Evolutionary conservation across 345 rosid genomes (phyloP), one percentile per base, ranked within the genome.

Genomic region (Citrus reticulata): DNA sequence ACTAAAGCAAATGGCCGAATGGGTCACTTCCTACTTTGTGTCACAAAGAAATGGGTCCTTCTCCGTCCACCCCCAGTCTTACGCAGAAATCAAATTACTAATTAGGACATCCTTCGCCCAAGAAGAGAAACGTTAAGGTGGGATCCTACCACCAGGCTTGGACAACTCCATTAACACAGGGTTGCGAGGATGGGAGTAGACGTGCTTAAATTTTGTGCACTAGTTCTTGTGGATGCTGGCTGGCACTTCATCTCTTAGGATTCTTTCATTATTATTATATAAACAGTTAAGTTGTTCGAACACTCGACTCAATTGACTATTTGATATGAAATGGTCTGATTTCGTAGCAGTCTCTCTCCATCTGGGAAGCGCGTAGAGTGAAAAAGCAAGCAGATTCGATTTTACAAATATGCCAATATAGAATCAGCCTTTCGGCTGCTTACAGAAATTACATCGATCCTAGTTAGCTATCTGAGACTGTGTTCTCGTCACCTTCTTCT

Each of bases 181-280:
- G 61, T 42, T 58, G 70, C 30, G 30, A 54, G 72, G 67, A 22
- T 30, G 34, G 58, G 46, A 82, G 39, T 10, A n/a, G 64, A 76
- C 79, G 72, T 66, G 79, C 65, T 54, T 24, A n/a, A 55, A 76
- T 76, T 66, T 51, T 54, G 79, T 66, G 51, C 78, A n/a, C 25
- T 14, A 72, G 58, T 42, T 62, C 49, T 14, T 24, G 62, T 72
- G 82, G 67, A 78, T 29, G 40, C 69, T 73, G 29, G 74, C 42
- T 46, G 22, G 14, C 27, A 13, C 14, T 51, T 17, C 17, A 46
- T 46, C 4, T 46, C 17, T 2, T 20, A 64, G 74, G 70, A 75
- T 24, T 81, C 68, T 68, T 57, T 14, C 27, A 4, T 78, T 65
- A 42, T 54, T 67, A 37, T 60, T 49, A 24, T 30, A 17, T 67